phyloP scores from a whole-genome alignment of 352 stramenopile species.

The Pythium rishiriense region DNA sequence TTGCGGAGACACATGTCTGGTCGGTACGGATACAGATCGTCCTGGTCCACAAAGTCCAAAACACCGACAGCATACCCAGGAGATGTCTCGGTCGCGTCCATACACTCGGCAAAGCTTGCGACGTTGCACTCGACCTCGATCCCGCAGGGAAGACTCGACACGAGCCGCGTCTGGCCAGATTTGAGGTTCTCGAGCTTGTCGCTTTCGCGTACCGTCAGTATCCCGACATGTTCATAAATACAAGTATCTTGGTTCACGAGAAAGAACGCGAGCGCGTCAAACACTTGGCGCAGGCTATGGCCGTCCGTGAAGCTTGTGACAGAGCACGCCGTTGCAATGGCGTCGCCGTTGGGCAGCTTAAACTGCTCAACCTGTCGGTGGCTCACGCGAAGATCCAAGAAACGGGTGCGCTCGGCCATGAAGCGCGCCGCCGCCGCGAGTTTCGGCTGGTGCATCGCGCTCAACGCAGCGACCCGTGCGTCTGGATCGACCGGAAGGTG shows the following conservation, averaged over 20 bases:
- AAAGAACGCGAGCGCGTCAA: slow-evolving; percentile 7
- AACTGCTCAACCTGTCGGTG: slow-evolving; percentile 4
- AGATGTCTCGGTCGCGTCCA: slow-evolving; percentile 20
- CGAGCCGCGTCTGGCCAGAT: neutral
- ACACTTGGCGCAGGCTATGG: slow-evolving; percentile 13
- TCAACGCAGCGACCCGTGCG: neutral
- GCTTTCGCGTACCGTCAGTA: slow-evolving; percentile 12
- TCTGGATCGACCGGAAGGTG: neutral
- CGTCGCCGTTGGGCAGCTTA: neutral
- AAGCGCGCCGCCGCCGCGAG: neutral
- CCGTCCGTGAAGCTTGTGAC: slow-evolving; percentile 7
- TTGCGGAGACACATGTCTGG: slow-evolving; percentile 40
- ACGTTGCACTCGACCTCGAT: slow-evolving; percentile 47
- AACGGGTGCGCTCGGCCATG: slow-evolving; percentile 10
- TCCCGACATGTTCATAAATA: slow-evolving; percentile 7
- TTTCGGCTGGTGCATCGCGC: neutral
- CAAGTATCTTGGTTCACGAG: slow-evolving; percentile 6
- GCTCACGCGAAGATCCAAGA: slow-evolving; percentile 2
- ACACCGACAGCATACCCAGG: slow-evolving; percentile 36
- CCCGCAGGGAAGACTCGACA: neutral
- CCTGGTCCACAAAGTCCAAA: slow-evolving; percentile 38
- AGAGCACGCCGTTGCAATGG: neutral
- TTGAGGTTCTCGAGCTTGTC: slow-evolving; percentile 2
- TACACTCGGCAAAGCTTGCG: slow-evolving; percentile 38
- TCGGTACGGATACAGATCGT: slow-evolving; percentile 47